These are phyloP conservation scores for Orbilia blumenaviensis DNA, from an alignment of 2,329 filamentous ascomycete species.

Conservation along the genomic window DNA sequence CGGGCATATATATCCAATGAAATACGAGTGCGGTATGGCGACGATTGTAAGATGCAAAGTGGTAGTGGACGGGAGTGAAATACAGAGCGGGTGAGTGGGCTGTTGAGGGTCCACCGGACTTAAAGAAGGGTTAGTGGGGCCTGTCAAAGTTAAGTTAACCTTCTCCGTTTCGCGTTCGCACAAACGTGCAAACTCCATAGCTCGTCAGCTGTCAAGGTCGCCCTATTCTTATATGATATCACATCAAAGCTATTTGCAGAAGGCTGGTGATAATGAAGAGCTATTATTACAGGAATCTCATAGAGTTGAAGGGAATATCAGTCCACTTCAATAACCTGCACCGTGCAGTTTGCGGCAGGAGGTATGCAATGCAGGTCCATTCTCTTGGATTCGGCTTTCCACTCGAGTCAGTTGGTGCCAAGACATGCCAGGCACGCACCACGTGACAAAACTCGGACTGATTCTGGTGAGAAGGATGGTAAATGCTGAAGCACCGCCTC, in stretches of 20 bases:
- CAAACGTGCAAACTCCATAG: too few relatives aligned
- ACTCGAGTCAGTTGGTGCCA: not conserved
- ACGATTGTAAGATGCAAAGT: not conserved
- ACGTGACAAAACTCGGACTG: too few relatives aligned
- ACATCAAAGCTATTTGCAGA: slow-evolving; percentile 1
- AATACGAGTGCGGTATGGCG: not conserved
- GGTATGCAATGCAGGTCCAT: not conserved
- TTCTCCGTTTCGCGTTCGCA: not conserved
- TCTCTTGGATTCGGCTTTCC: not conserved
- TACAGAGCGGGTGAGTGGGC: not conserved
- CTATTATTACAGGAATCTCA: too few relatives aligned
- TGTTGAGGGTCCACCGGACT: slow-evolving; percentile 10
- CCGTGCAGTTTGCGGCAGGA: not conserved
- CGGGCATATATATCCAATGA: slow-evolving; percentile 12
- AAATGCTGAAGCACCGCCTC: too few relatives aligned
- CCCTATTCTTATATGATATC: slow-evolving; percentile 49
- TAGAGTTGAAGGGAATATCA: not conserved
- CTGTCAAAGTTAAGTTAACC: not conserved
- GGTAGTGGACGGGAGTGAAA: not conserved
- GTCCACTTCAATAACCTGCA: not conserved
- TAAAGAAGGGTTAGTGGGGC: slow-evolving; percentile 18
- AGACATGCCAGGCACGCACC: not conserved
- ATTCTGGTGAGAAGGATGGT: too few relatives aligned
- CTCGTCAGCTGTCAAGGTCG: not conserved
- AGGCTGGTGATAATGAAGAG: not conserved